Base-by-base conservation (phyloP, 768 basidiomycete genomes). In the Phylloporus rhodoxanthus region DNA sequence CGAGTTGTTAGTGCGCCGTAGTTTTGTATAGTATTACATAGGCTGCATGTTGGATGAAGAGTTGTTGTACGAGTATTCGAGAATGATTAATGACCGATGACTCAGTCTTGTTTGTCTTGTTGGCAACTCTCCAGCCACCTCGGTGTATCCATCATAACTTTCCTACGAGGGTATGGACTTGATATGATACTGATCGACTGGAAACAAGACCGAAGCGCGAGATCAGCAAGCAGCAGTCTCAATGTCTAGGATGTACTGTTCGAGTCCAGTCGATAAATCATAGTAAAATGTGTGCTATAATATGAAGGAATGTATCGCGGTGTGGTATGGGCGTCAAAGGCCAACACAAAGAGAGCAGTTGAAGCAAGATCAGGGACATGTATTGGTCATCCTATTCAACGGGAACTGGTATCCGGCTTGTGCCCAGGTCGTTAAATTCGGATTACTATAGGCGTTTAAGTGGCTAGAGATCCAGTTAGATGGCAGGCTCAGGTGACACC, bases 371-470 rank as follows among this genome's bases (percentile, higher is more conserved):
- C 46, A 68, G 49, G 56, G 14, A 51, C 58, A 60, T 15, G 57
- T 53, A 33, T 46, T 57, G 45, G 54, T 52, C 62, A 64, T 23
- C 43, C 34, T 73, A 63, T 92, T 94, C 34, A 81, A 71, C 15
- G 93, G 93, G 69, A 86, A 87, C 0, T 70, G 70, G 61, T 87
- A 80, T 36, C 87, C 87, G 1, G 84, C 91, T 56, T 79, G 75
- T 2, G 71, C 74, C 92, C 93, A 95, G 41, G 85, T 87, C 25
- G 93, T 94, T 38, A 90, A 67, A 61, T 95, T 93, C 17, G 91
- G 74, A 63, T 96, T 82, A 47, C 68, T 74, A 62, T 93, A 95
- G 45, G 85, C 77, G 44, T 78, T 74, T 40, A 71, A 50, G 62
- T 68, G 66, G 29, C 68, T 67, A 40, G 17, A 41, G 36, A 43